Base-by-base conservation (phyloP, 176 grass and related monocot genomes). In the Aegilops umbellulata region DNA sequence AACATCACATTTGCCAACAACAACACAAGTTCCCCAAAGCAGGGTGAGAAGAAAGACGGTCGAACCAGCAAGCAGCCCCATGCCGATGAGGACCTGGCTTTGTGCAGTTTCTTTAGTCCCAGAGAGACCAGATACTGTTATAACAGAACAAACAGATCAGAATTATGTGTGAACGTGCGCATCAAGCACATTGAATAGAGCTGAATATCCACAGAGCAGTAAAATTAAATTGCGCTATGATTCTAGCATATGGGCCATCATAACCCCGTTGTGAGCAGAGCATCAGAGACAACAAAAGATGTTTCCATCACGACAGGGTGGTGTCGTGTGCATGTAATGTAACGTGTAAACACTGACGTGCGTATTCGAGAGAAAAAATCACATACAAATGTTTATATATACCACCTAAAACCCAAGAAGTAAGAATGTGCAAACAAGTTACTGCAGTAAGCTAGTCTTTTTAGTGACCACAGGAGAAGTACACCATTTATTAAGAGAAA, bases 21-120 rank as follows among this genome's bases (percentile, higher is more conserved):
- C 72, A 13, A 99, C 60, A 87, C 97, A 99, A 70, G 94, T 94
- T 86, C 97, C 97, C 97, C 97, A 99, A 31, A 99, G 94, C 44
- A 99, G 17, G 17, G 97, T 99, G 25, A 99, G 53, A 74, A 99
- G 97, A 87, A 99, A 94, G 71, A 99, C 90, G 0, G 97, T 99
- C 27, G 97, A 99, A 67, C 97, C 97, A 83, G 97, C 92, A 82
- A 99, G 97, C 76, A 99, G 83, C 53, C 97, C 97, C 94, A 96
- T 99, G 32, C 97, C 97, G 23, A 99, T 91, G 6, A 94, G 83
- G 68, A 99, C 97, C 83, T 99, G 97, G 86, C 90, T 95, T 81
- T 99, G 97, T 13, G 97, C 97, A 2, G 90, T 96, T 78, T 96
- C 97, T 90, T 89, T 96, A 66, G 77, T 99, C 85, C 97, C 97